Conservation (phyloP, 768 basidiomycete genomes). For the Tricholoma flavovirens region DNA sequence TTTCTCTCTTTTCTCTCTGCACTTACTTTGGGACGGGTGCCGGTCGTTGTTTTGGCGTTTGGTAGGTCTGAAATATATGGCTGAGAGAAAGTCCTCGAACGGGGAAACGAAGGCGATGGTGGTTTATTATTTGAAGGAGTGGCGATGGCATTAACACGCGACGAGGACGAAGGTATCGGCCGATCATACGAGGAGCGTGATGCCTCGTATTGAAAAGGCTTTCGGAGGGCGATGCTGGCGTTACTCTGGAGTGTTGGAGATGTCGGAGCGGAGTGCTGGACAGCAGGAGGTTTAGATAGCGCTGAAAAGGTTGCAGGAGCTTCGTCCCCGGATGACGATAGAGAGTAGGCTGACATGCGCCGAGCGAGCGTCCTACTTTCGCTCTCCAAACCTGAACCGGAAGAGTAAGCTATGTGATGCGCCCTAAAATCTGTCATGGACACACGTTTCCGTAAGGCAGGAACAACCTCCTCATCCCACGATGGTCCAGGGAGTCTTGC, state of each 20-base stretch:
- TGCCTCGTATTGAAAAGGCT: constrained; percentile 9
- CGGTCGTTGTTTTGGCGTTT: constrained; percentile 22
- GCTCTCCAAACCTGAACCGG: constrained; percentile 59
- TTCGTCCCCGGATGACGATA: constrained; percentile 50
- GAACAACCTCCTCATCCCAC: constrained; percentile 83
- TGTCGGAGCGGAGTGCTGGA: constrained; percentile 1
- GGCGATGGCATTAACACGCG: constrained; percentile 26
- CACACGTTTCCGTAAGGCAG: constrained; percentile 73
- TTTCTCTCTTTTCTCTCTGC: constrained; percentile 32
- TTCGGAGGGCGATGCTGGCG: constrained; percentile 10
- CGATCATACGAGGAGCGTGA: constrained; percentile 14
- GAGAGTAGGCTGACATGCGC: constrained; percentile 71
- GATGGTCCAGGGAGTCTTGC: constrained; percentile 41
- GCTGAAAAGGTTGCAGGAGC: constrained; percentile 21
- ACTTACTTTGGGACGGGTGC: constrained; percentile 25
- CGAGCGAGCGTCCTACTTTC: constrained; percentile 76
- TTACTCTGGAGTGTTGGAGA: constrained; percentile 20
- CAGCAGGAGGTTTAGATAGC: constrained; percentile 9
- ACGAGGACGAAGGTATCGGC: constrained; percentile 14
- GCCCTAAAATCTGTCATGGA: constrained; percentile 9
- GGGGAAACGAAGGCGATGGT: constrained; percentile 33
- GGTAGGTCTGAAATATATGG: constrained; percentile 42
- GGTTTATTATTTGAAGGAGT: constrained; percentile 25
- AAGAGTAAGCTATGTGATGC: constrained; percentile 9
- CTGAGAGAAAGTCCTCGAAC: constrained; percentile 61